phyloP scores from a whole-genome alignment of 1,284 basidiomycete species.

The Ustilago xerochloae region DNA sequence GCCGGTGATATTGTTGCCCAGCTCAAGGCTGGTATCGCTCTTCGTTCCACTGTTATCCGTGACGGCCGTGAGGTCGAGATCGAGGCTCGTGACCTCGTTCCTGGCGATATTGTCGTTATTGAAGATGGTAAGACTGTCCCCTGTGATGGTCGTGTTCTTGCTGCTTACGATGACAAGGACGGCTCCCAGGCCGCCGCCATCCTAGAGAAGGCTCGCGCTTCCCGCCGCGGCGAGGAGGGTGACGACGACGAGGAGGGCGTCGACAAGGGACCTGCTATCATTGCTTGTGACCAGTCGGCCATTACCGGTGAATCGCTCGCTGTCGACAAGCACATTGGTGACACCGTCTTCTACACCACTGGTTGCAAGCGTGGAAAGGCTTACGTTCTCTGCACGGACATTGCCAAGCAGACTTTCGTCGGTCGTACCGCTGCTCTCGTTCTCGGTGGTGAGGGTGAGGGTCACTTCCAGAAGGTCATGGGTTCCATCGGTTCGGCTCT shows the following conservation, averaged over 20 bases:
- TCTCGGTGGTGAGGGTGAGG: conserved; percentile 67
- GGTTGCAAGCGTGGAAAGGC: conserved; percentile 73
- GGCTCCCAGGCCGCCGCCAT: conserved; percentile 64
- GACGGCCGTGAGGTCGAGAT: conserved; percentile 71
- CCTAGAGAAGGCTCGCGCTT: conserved; percentile 64
- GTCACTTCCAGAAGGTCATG: conserved; percentile 73
- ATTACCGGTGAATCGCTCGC: conserved; percentile 74
- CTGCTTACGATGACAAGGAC: conserved; percentile 70
- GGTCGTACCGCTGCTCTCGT: conserved; percentile 72
- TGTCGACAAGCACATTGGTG: conserved; percentile 73
- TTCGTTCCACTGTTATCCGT: conserved; percentile 71
- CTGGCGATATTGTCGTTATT: conserved; percentile 72
- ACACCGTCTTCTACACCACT: conserved; percentile 71
- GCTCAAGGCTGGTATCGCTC: conserved; percentile 74
- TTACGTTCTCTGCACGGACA: conserved; percentile 71
- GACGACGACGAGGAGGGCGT: conserved; percentile 69
- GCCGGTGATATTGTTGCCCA: conserved; percentile 73
- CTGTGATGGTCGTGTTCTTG: conserved; percentile 72
- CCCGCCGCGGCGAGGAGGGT: conserved; percentile 62
- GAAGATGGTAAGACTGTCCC: conserved; percentile 73
- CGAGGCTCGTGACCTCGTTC: conserved; percentile 73
- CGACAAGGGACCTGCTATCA: conserved; percentile 72
- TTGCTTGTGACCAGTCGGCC: conserved; percentile 72
- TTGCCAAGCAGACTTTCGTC: conserved; percentile 72
- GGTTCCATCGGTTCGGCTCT: conserved; percentile 72